Evolutionary conservation across 192 early-diverging fungal genomes (phyloP), one percentile per base, ranked within the genome.

Genomic region (Spizellomyces sp.): DNA sequence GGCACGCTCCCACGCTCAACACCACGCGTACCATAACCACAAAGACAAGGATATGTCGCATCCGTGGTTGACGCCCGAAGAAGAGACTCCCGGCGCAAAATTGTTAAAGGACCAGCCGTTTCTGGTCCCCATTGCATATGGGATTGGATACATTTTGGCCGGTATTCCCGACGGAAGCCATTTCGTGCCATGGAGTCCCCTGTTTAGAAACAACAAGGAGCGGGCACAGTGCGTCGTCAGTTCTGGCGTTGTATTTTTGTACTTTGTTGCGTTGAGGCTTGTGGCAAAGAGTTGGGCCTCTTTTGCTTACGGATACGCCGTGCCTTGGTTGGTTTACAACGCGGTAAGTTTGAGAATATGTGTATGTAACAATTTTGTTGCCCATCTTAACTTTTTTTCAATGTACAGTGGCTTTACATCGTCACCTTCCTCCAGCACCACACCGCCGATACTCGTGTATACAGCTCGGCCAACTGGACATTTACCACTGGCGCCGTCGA

Each of bases 381-480:
- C 27, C 27, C 27, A 36, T 36, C 27, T 36, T 3, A 36, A 2
- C 46, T 6, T 77, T 43, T 57, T 14, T 50, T 59, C 43, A 47
- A 41, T 78, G 45, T 64, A 0, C 68, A 77, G 75, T 81, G 80
- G 80, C 54, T 81, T 15, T 81, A 81, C 71, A 71, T 60, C 9
- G 80, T 81, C 43, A 82, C 80, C 1, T 82, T 67, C 73, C 69
- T 82, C 54, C 80, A 82, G 64, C 80, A 82, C 62, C 77, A 79
- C 66, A 64, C 45, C 17, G 75, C 56, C 8, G 70, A 58, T 10
- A 77, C 76, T 4, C 48, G 67, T 10, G 77, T 79, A 0, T 82
- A 80, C 63, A 22, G 58, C 55, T 64, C 79, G 17, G 76, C 63
- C 48, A 47, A 66, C 41, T 82, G 77, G 77, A 70, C 67, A 55